Conservation (phyloP, 257 asterid genomes). For the Datura wrightii region DNA sequence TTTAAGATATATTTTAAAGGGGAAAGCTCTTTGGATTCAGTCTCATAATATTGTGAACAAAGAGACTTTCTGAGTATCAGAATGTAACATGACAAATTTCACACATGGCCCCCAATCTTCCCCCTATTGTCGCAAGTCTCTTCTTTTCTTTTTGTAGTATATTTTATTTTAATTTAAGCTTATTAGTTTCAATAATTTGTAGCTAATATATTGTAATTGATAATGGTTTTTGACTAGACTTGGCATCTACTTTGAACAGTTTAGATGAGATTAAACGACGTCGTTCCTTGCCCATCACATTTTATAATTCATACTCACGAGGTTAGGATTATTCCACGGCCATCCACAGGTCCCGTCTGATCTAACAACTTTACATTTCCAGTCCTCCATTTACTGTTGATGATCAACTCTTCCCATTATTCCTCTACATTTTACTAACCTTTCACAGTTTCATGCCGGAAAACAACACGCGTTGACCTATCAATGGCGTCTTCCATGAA, state of each 20-base stretch:
- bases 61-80: not conserved
- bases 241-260: not conserved
- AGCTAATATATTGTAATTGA: not conserved
- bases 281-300: not conserved
- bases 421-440: not conserved
- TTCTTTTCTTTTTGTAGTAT: not conserved
- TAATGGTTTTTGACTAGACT: not conserved
- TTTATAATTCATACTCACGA: not conserved
- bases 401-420: not conserved
- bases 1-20: not conserved
- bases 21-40: not conserved
- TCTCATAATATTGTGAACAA: not conserved
- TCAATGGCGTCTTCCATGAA: not conserved
- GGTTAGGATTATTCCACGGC: not conserved
- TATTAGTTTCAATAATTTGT: not conserved
- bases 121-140: not conserved
- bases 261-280: not conserved
- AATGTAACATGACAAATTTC: not conserved
- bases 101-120: not conserved
- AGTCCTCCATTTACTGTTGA: constrained; percentile 1
- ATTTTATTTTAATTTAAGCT: not conserved
- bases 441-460: not conserved
- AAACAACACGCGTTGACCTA: not conserved
- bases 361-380: not conserved
- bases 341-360: no score